Conservation (phyloP, 257 asterid species). For the Solanum virginianum region DNA sequence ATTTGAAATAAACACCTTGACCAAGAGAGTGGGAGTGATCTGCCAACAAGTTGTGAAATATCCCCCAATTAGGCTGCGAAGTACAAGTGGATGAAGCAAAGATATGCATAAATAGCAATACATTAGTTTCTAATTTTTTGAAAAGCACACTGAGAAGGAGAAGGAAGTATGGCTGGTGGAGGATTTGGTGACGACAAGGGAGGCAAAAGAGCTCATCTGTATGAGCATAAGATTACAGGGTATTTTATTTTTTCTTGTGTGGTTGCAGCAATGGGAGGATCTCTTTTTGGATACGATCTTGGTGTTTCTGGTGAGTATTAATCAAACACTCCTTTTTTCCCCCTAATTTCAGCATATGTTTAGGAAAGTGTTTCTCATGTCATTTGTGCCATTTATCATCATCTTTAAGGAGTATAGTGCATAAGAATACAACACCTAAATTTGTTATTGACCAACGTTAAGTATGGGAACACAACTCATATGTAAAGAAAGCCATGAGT, state of each 20-base stretch:
- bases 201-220: slow-evolving; percentile 57
- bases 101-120: background rate
- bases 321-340: background rate
- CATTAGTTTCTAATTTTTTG: background rate
- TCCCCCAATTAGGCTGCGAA: background rate
- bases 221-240: slow-evolving; percentile 53
- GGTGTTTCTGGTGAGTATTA: slow-evolving; percentile 63
- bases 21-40: background rate
- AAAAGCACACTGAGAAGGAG: background rate
- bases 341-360: background rate
- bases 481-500: background rate
- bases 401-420: background rate
- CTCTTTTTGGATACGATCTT: slow-evolving; percentile 82
- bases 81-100: background rate
- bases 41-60: background rate
- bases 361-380: background rate
- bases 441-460: background rate
- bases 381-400: background rate
- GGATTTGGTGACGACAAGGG: slow-evolving; percentile 18
- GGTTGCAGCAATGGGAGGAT: slow-evolving; percentile 79
- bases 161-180: slow-evolving; percentile 61
- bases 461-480: background rate
- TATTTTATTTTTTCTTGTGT: slow-evolving; percentile 69
- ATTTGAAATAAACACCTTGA: background rate
- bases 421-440: background rate